phyloP scores from a whole-genome alignment of 192 early-diverging fungal species.

The Haplosporangium gracile region DNA sequence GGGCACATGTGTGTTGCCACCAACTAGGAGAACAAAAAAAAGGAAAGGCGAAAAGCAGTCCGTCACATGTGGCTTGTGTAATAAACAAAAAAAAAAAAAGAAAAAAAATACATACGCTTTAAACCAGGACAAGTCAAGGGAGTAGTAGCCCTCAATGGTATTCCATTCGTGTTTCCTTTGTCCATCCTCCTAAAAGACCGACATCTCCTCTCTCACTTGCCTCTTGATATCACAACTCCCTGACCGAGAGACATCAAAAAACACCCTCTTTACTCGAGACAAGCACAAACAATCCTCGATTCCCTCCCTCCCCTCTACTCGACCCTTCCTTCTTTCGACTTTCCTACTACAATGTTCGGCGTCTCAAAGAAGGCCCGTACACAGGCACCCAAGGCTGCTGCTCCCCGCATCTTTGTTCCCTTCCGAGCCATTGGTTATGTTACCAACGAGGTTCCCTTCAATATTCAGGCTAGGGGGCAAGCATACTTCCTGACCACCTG shows the following conservation, averaged over 20 bases:
- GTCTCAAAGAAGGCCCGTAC: conserved; percentile 55
- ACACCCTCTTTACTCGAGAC: not conserved
- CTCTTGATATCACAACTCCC: not conserved
- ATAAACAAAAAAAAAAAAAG: not conserved
- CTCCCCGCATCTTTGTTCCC: conserved; percentile 80
- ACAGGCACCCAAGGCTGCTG: conserved; percentile 45
- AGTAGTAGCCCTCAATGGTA: not conserved
- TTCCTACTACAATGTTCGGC: conserved; percentile 38
- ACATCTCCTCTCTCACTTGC: not conserved
- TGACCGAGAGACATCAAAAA: not conserved
- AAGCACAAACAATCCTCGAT: not conserved
- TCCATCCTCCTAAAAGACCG: not conserved
- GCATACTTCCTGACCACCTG: conserved; percentile 87
- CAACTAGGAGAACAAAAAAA: not conserved
- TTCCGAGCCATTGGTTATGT: conserved; percentile 95
- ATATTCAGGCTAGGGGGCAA: conserved; percentile 82
- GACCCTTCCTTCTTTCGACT: not conserved
- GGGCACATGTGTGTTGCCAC: not conserved
- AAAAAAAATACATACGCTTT: not conserved
- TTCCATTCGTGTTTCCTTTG: not conserved
- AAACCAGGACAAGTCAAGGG: not conserved
- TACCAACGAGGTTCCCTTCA: conserved; percentile 83
- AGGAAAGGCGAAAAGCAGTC: not conserved
- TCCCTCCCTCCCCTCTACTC: not conserved
- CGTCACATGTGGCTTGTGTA: not conserved